Base-by-base conservation (phyloP, 2,329 filamentous ascomycete species). In the Ceratocystis cubensis region DNA sequence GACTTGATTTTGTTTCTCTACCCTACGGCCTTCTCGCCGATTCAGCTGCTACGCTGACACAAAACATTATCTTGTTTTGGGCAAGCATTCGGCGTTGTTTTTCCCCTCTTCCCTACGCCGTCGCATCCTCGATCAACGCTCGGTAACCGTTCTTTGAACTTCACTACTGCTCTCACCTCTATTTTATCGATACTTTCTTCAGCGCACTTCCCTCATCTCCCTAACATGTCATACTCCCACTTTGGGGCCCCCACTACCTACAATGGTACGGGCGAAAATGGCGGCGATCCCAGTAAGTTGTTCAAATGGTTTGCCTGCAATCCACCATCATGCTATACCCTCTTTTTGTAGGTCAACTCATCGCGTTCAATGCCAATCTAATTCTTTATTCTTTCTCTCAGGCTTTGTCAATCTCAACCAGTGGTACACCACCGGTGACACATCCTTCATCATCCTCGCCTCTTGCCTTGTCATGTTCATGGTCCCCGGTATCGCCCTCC, bases 381-480 rank as follows among this genome's bases (percentile, higher is more conserved):
- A 30, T 15, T 28, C 8, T 30, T 20, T 46, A n/a, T 13, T 20
- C 57, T 22, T 33, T 64, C 8, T 57, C 59, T 15, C 74, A 96
- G 92, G 81, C 72, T 83, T 80, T 74, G 86, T 90, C 73, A 96
- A 97, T 78, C 77, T 96, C 75, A 97, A 97, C 82, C 91, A 95
- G 84, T 96, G 91, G 90, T 97, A 88, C 78, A 83, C 89, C 71
- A 81, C 91, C 5, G 94, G 94, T 73, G 94, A 99, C 77, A 88
- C 92, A 78, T 90, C 92, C 75, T 97, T 89, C 80, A 97, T 97
- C 76, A 82, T 97, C 76, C 77, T 97, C 72, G 82, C 89, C 69
- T 84, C 92, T 69, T 92, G 89, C 75, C 96, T 97, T 88, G 93
- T 97, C 70, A 78, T 97, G 79, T 79, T 96, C 78, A 99, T 97